phyloP scores from a whole-genome alignment of 1,139 yeast genomes.

The Pichia sp. region DNA sequence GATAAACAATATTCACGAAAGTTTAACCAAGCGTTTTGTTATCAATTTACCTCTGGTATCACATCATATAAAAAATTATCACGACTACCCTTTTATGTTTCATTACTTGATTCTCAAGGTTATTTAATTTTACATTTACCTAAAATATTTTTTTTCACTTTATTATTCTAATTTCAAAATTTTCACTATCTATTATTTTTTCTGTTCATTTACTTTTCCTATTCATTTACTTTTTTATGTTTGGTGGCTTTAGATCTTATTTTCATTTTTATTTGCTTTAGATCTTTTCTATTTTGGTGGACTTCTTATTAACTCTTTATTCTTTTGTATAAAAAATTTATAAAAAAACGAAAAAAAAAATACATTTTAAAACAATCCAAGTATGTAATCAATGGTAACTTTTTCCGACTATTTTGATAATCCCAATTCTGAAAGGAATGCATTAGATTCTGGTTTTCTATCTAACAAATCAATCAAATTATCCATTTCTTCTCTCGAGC shows the following conservation, averaged over 20 bases:
- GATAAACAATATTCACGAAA: too few species aligned
- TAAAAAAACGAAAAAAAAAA: not conserved
- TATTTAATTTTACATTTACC: too few species aligned
- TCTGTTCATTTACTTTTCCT: not conserved
- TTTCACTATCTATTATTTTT: not conserved
- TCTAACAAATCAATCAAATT: slow-evolving; percentile 63
- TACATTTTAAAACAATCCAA: not conserved
- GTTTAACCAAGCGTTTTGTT: too few species aligned
- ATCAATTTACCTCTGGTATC: too few species aligned
- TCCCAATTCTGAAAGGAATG: slow-evolving; percentile 64
- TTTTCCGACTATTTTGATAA: slow-evolving; percentile 11
- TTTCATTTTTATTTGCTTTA: not conserved
- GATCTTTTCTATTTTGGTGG: not conserved
- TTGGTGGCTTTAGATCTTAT: not conserved
- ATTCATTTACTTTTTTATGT: not conserved
- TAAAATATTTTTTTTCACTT: too few species aligned
- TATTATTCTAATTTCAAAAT: not conserved
- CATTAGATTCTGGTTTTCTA: slow-evolving; percentile 64
- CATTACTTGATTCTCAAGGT: too few species aligned
- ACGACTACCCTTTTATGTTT: too few species aligned
- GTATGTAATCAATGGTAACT: not conserved
- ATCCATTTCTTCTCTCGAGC: slow-evolving; percentile 62
- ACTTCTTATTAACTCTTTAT: not conserved
- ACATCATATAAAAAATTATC: too few species aligned
- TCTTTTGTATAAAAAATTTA: not conserved